These are phyloP conservation scores for Mrakia frigida DNA, from an alignment of 768 basidiomycete species.

Conservation along the genomic window DNA sequence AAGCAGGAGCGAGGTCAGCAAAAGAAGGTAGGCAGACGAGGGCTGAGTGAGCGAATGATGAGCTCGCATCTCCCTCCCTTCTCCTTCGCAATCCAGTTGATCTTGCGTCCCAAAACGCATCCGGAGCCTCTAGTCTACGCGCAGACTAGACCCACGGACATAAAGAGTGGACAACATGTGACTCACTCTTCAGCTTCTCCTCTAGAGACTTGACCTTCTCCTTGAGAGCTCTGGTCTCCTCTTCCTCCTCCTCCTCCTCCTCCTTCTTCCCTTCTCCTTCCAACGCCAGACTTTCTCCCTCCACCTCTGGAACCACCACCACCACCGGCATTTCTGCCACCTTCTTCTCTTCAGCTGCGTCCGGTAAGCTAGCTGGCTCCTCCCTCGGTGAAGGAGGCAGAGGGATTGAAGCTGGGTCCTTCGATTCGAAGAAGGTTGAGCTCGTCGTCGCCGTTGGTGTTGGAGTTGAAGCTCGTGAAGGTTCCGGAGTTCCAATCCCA, in stretches of 20 bases:
- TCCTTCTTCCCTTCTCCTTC: neutral
- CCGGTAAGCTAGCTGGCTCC: neutral
- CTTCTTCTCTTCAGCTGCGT: neutral
- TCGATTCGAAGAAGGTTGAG: neutral
- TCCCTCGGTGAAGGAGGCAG: slow-evolving; percentile 17
- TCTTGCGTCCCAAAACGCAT: too few species aligned
- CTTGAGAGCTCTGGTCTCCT: neutral
- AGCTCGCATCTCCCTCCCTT: too few species aligned
- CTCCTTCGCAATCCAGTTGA: too few species aligned
- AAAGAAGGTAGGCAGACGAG: neutral
- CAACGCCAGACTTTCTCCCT: too few species aligned
- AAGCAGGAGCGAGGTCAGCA: neutral
- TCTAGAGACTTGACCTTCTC: slow-evolving; percentile 11
- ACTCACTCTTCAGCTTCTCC: neutral
- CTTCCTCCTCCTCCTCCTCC: neutral
- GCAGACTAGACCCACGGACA: too few species aligned
- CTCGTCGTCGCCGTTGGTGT: too few species aligned
- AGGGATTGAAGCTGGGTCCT: slow-evolving; percentile 13
- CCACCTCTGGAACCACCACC: neutral
- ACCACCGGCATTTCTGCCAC: neutral
- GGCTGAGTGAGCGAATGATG: too few species aligned
- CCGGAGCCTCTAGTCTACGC: too few species aligned
- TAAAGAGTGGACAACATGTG: neutral
- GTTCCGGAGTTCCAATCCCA: neutral
- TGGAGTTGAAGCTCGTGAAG: neutral